Evolutionary conservation across 306 rosid species (phyloP).

Genomic region (Quercus variabilis): DNA sequence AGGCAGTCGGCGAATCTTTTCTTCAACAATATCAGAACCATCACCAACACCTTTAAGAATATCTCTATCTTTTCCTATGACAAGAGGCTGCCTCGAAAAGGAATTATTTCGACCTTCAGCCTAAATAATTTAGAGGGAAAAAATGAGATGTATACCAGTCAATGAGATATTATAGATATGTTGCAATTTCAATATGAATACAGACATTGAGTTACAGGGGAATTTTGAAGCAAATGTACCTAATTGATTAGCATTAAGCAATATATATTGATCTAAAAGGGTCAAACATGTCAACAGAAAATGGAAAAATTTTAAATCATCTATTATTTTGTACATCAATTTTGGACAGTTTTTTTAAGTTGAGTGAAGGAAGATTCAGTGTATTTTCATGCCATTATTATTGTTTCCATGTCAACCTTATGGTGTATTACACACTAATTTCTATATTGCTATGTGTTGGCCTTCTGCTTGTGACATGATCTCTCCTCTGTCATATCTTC

Average conservation of each 20-base stretch:
- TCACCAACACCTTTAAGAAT: conserved; percentile 49
- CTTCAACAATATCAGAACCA: conserved; percentile 66
- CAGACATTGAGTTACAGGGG: neutral
- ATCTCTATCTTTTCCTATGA: conserved; percentile 62
- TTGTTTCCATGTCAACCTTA: neutral
- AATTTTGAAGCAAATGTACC: neutral
- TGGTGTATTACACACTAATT: conserved; percentile 2
- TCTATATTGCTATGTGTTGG: neutral
- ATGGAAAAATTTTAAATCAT: neutral
- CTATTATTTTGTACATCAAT: neutral
- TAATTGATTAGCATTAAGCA: neutral
- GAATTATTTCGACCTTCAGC: conserved; percentile 56
- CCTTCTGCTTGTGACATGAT: conserved; percentile 17
- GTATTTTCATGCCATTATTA: neutral
- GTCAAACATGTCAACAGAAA: neutral
- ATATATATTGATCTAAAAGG: neutral
- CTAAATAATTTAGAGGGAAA: conserved; percentile 35
- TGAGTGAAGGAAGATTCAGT: neutral
- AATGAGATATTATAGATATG: neutral
- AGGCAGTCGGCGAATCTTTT: conserved; percentile 70
- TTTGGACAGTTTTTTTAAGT: neutral
- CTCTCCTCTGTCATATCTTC: neutral
- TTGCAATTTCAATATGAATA: neutral
- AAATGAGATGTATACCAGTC: neutral
- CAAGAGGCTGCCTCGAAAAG: conserved; percentile 50